Percentiles rank a stretch among this genome's conserved stretches.
Conservation (phyloP, 306 rosid genomes). For the Trifolium pratense region DNA sequence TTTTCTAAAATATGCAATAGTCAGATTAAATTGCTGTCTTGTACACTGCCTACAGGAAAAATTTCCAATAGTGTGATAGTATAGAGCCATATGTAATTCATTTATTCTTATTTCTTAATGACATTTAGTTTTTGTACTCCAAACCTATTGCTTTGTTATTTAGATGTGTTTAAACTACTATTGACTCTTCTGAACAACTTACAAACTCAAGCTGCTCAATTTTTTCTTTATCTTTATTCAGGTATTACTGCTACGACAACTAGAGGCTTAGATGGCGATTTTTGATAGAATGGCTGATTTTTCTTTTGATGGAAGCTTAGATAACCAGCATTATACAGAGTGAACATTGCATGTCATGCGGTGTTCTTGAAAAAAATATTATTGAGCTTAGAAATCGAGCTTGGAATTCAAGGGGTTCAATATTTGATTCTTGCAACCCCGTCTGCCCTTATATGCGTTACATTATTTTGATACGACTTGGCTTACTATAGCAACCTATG, state of each 20-base stretch:
- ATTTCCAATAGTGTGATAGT: too few relatives aligned
- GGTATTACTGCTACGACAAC: constrained; percentile 89
- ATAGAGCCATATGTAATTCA: too few relatives aligned
- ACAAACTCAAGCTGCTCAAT: background rate
- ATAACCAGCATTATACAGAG: constrained; percentile 57
- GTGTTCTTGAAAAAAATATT: constrained; percentile 61
- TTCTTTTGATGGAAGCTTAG: constrained; percentile 71
- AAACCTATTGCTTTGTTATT: background rate
- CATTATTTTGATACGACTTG: too few relatives aligned
- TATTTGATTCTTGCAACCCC: constrained; percentile 47
- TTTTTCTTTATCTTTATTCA: constrained; percentile 32
- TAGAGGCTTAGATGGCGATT: constrained; percentile 72
- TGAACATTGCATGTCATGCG: constrained; percentile 61
- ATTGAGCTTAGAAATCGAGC: constrained; percentile 62
- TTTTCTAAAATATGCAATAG: background rate
- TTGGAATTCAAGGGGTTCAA: constrained; percentile 81
- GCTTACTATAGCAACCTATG: too few relatives aligned
- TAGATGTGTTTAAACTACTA: background rate
- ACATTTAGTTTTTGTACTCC: background rate
- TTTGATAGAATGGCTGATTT: constrained; percentile 70
- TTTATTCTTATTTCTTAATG: too few relatives aligned
- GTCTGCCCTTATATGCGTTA: constrained; percentile 1
- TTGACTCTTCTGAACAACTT: background rate
- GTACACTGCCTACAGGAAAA: too few relatives aligned
- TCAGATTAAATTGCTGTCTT: too few relatives aligned